These are phyloP conservation scores for Penicillium odoratum DNA, from an alignment of 495 filamentous ascomycete genomes.

Conservation along the genomic window DNA sequence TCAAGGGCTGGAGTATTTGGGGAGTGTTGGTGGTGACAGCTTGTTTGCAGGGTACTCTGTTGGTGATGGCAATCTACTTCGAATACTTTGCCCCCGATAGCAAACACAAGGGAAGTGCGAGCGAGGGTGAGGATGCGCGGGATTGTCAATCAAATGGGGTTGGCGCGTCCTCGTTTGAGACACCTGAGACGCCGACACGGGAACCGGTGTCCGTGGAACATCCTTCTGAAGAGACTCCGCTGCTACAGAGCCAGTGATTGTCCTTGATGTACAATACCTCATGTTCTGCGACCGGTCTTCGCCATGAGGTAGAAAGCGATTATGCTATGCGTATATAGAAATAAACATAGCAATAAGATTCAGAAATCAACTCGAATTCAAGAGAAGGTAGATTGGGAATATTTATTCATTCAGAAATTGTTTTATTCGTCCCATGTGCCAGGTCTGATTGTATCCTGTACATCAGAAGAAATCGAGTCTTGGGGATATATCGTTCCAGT, in stretches of 20 bases:
- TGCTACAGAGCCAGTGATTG: constrained; percentile 35
- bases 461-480: constrained; percentile 1
- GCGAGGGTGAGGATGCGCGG: constrained; percentile 4
- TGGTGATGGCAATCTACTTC: constrained; percentile 79
- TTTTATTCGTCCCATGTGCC: not conserved
- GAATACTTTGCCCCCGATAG: constrained; percentile 52
- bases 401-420: not conserved
- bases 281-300: no score
- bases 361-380: not conserved
- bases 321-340: not conserved
- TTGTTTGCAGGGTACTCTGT: constrained; percentile 76
- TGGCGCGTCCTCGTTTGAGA: constrained; percentile 10
- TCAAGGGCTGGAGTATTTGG: constrained; percentile 93
- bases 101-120: constrained; percentile 27
- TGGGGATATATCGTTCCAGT: not conserved
- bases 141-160: constrained; percentile 38
- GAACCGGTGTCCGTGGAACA: constrained; percentile 33
- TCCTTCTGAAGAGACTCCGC: constrained; percentile 50
- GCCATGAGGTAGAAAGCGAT: not conserved
- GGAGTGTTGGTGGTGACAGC: constrained; percentile 84
- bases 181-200: constrained; percentile 7
- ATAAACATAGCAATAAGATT: not conserved
- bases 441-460: not conserved
- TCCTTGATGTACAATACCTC: not conserved
- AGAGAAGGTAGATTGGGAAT: no score